Evolutionary conservation across 2,329 filamentous ascomycete species (phyloP).

Genomic region (Trichoderma guizhouense): DNA sequence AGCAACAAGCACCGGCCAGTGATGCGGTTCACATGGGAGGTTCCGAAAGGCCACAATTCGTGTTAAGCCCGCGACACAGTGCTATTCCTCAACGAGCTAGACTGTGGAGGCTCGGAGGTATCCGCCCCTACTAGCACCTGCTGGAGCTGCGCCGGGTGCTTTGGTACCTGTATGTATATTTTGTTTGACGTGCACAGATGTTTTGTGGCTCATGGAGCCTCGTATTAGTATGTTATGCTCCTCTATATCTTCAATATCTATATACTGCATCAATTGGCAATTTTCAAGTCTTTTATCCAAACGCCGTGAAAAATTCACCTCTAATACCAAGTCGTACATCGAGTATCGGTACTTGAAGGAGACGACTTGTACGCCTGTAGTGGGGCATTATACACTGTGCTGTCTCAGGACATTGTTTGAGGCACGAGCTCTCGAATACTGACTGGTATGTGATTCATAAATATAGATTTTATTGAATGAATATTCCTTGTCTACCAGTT

Average conservation of each 20-base stretch:
- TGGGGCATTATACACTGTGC: constrained; percentile 1
- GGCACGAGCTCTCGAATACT: background rate
- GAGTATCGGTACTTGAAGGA: background rate
- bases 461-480: background rate
- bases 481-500: background rate
- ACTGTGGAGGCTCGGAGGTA: constrained; percentile 9
- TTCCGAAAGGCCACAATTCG: constrained; percentile 17
- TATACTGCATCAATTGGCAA: background rate
- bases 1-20: background rate
- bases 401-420: background rate
- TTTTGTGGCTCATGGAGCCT: background rate
- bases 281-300: background rate
- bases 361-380: background rate
- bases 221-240: background rate
- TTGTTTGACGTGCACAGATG: background rate
- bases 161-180: background rate
- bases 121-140: background rate
- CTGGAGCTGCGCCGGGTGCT: background rate
- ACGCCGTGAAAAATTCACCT: background rate
- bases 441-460: background rate
- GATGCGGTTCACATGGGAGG: constrained; percentile 9
- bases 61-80: constrained; percentile 17
- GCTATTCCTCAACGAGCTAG: constrained; percentile 7
- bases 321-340: background rate
- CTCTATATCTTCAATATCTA: background rate